phyloP scores from a whole-genome alignment of 2,329 filamentous ascomycete genomes.

The Fusarium sp. region DNA sequence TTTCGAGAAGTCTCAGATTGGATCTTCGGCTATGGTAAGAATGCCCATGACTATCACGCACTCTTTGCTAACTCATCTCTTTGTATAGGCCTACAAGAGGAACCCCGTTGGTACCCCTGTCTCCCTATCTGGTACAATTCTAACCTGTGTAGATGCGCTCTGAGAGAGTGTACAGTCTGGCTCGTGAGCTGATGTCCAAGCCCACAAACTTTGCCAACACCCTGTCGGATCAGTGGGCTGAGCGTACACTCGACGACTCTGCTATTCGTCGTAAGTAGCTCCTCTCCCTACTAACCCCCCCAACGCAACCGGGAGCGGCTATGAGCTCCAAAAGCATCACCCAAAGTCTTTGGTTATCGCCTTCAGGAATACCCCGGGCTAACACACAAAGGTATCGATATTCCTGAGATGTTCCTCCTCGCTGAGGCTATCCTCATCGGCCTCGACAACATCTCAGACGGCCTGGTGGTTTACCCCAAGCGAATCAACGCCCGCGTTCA shows the following conservation, averaged over 20 bases:
- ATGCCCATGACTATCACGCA: not conserved
- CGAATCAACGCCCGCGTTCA: not conserved
- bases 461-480: not conserved
- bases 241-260: not conserved
- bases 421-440: not conserved
- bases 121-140: not conserved
- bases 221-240: not conserved
- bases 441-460: not conserved
- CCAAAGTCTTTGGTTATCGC: not conserved
- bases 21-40: conserved; percentile 3
- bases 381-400: not conserved
- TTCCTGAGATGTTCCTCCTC: not conserved
- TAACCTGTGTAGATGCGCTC: conserved; percentile 55
- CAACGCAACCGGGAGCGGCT: not conserved
- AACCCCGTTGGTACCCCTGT: not conserved
- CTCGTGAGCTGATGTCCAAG: conserved; percentile 60
- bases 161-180: conserved; percentile 60
- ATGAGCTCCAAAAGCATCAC: not conserved
- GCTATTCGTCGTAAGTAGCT: not conserved
- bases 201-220: conserved; percentile 49
- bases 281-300: no score
- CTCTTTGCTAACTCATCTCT: not conserved
- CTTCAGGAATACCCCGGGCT: not conserved
- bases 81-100: conserved; percentile 10
- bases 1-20: conserved; percentile 59